Base-by-base conservation (phyloP, 2,329 filamentous ascomycete species). In the Talaromyces sp. region DNA sequence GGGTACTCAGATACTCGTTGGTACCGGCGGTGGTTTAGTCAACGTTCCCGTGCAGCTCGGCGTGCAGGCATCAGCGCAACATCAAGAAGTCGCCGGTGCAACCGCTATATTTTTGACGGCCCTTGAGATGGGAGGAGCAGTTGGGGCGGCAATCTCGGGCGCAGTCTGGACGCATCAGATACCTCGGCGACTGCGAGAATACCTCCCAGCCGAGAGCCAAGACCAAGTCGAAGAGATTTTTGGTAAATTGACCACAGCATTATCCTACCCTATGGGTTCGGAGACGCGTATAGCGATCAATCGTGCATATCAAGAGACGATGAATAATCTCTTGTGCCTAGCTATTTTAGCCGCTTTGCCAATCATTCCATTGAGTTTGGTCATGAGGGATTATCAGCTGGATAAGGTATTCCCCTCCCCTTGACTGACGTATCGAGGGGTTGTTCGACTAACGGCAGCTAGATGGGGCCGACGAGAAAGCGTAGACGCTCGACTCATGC, bases 81-180 rank as follows among this genome's bases (percentile, higher is more conserved):
- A 89, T 68, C 82, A 87, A 69, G 82, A 88, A 70, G 80, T 90
- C 4, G 85, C 87, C 27, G 83, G 84, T 17, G 82, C 86, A 33
- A 82, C 89, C n/a, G 86, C 87, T 11, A 79, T 90, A 64, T 81
- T 87, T 63, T 81, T 85, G 22, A 82, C 90, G 5, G 85, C 87
- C 41, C 82, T 85, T 68, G 84, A 84, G 66, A 82, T 90, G 66
- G 88, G 87, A 47, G 83, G 82, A 22, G 85, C 86, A 1, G 78
- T 89, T 6, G 87, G 87, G 1, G 81, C 80, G 2, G 84, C 87
- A 8, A 82, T 90, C 57, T 84, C 88, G 0, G 83, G 83, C 0
- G 87, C 87, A 10, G 86, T 91, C 67, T 91, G 88, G 88, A 86
- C 84, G 0, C 81, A 83, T 66, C 82, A 84, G 1, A 85, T 90